Base-by-base conservation (phyloP, 2,329 filamentous ascomycete species). In the Cladosporium sp. region DNA sequence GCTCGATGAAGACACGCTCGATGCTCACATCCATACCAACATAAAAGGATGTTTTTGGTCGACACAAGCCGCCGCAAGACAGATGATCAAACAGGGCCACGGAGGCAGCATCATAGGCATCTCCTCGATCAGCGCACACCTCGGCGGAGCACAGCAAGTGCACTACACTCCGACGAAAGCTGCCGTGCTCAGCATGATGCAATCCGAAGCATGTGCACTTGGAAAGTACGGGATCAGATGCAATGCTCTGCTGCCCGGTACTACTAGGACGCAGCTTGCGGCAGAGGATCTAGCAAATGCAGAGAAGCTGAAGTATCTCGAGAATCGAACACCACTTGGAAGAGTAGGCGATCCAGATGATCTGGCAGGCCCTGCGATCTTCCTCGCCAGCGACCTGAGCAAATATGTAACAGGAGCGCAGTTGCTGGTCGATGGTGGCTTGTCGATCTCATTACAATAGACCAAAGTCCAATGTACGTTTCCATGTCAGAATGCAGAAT, bases 141-240 rank as follows among this genome's bases (percentile, higher is more conserved):
- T 93, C 0, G 92, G 92, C 47, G 92, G 92, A 51, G 91, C 89
- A 0, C 82, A 85, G 57, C 92, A 96, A 80, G 88, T 87, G 30
- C 92, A 96, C 76, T 96, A 96, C 79, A 96, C 92, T 15, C 91
- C 92, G 8, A 96, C 92, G 18, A 96, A 96, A 78, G 92, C 92
- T 0, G 92, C 92, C 1, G 85, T 96, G 2, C 76, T 91, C 38
- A 91, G 87, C 57, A 83, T 96, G 55, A 95, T 96, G 87, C 92
- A 96, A 81, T 92, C 89, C 70, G 88, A 87, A 47, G 92, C 92
- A 0, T 90, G 92, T 41, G 91, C 92, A 10, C 79, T 96, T 51
- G 92, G 92, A 0, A 85, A 87, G 73, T 86, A 95, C 76, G 82
- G 84, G 4, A 92, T 96, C 65, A 80, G 92, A 62, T 96, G 92